Evolutionary conservation across 1,284 basidiomycete species (phyloP), one percentile per base, ranked within the genome.

Genomic region (Caloboletus firmus): DNA sequence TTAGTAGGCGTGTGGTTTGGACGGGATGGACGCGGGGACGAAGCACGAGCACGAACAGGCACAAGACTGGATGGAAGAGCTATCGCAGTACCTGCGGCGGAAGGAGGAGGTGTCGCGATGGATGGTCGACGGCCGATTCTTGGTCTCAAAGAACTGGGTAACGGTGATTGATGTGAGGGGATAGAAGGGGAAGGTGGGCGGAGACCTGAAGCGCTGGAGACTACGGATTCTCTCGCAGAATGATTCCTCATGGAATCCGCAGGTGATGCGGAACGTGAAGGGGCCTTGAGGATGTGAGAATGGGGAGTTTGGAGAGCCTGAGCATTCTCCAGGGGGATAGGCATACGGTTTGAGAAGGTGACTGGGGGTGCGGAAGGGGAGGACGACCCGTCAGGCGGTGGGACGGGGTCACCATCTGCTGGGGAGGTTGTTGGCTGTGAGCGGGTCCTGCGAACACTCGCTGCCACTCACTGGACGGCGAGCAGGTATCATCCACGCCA

Each of bases 401-500:
- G 45, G 45, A 39, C 20, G 15, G 40, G 7, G 18, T 51, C 54
- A 3, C 24, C 15, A n/a, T 49, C 45, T 51, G 45, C 13, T 24
- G 40, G 32, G 20, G 22, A 46, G 30, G 8, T 12, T 31, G 30
- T 22, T 44, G 40, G 30, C 13, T n/a, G 47, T 49, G 51, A 59
- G 46, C 13, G n/a, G 24, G 6, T 37, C 40, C 26, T 37, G 48
- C 4, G 44, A 24, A 31, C 12, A 3, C 30, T 3, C 17, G 22
- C 10, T 24, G 42, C 15, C 3, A 52, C 54, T 45, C 35, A 59
- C 55, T 26, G 26, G 52, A 22, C 7, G 56, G 39, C 17, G 46
- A 46, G 20, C 9, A 15, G 17, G 41, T 9, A 13, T 75, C 76
- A 22, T 74, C 71, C 5, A 89, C 64, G 12, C 86, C 86, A 34